Evolutionary conservation across 2,329 filamentous ascomycete genomes (phyloP), one percentile per base, ranked within the genome.

Genomic region (Fusarium scirpi): DNA sequence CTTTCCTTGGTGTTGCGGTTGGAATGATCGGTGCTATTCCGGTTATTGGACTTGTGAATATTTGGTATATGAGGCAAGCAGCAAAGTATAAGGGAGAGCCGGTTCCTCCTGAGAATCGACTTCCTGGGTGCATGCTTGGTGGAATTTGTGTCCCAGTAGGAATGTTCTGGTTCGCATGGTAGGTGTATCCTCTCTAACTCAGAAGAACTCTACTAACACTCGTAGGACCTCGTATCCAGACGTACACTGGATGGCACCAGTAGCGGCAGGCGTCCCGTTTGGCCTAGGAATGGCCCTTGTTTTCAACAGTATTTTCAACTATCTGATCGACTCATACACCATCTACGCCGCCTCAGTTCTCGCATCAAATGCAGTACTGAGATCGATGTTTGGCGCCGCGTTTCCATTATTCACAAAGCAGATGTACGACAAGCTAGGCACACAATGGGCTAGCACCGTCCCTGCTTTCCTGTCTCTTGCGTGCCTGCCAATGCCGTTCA

Each of bases 341-440:
- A 90, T 94, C 70, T 95, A 91, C 66, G 92, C 93, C 0, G 92
- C 92, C 0, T 92, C 90, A 0, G 91, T 90, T 0, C 82, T 94
- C 6, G 92, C 92, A 2, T 92, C 91, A 16, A 75, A 75, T 30
- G 65, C 73, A 0, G 67, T 75, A 0, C 41, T 75, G 0, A 45
- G 73, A 12, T 69, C 65, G 0, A 60, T 75, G 9, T 75, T 75
- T 24, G 73, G 73, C 8, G 73, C 73, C 3, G 71, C 73, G 0
- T 75, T 75, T 29, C 73, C 73, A 0, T 43, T 75, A 5, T 75
- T 75, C 9, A 74, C 73, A 1, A 70, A 58, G n/a, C 73, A 75
- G 20, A 75, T 75, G 73, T 75, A 75, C 25, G 71, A 75, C 6
- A 66, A 65, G 11, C 58, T 75, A 1, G 73, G 73, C 0, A 75